Conservation (phyloP, 2,329 filamentous ascomycete species). For the Aureobasidium melanogenum region DNA sequence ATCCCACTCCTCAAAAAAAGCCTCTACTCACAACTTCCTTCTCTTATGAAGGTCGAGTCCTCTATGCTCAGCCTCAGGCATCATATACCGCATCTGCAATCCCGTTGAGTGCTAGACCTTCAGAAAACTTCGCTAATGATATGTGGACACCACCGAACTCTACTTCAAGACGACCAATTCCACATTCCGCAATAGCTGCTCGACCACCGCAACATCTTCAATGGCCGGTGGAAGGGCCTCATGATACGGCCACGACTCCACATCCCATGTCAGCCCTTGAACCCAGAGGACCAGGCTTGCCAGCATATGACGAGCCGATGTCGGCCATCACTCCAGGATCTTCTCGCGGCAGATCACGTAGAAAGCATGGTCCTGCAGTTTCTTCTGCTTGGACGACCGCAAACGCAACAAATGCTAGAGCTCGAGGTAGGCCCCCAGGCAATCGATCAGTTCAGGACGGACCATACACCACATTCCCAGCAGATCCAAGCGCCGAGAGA, state of each 20-base stretch:
- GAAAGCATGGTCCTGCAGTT: conserved; percentile 74
- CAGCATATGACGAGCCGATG: conserved; percentile 52
- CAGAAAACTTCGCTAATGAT: conserved; percentile 42
- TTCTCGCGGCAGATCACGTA: conserved; percentile 43
- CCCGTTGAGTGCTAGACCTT: conserved; percentile 44
- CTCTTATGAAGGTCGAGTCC: conserved; percentile 9
- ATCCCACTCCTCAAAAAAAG: conserved; percentile 17
- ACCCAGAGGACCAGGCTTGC: conserved; percentile 44
- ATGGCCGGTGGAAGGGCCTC: conserved; percentile 22
- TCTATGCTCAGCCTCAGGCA: conserved; percentile 32
- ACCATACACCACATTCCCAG: conserved; percentile 61
- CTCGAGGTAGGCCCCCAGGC: conserved; percentile 70
- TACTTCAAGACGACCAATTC: conserved; percentile 27
- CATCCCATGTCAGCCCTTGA: conserved; percentile 75
- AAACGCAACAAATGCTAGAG: conserved; percentile 53
- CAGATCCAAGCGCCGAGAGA: conserved; percentile 38
- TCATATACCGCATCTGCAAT: conserved; percentile 44
- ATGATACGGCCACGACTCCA: conserved; percentile 32
- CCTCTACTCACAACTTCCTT: conserved; percentile 10
- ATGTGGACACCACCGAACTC: conserved; percentile 39
- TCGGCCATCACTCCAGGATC: conserved; percentile 63
- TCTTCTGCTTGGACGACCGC: conserved; percentile 81
- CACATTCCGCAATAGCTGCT: conserved; percentile 36
- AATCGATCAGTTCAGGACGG: conserved; percentile 58
- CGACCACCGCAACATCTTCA: conserved; percentile 30